These are phyloP conservation scores for Microthlaspi erraticum DNA, from an alignment of 345 rosid genomes.

Conservation along the genomic window DNA sequence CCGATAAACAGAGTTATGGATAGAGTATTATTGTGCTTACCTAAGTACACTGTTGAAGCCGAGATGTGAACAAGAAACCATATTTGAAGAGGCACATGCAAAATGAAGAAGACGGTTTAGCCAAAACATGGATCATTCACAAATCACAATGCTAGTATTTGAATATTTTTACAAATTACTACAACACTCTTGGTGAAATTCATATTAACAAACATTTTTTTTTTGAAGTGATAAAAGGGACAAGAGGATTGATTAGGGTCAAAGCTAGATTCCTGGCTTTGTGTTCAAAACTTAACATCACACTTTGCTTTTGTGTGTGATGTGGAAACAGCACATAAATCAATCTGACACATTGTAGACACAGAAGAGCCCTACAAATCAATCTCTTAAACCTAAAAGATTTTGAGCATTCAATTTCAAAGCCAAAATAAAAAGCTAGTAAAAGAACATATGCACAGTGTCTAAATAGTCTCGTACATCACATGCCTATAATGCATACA, in stretches of 20 bases:
- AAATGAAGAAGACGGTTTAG: conserved; percentile 14
- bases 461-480: conserved; percentile 30
- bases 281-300: conserved; percentile 28
- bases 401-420: conserved; percentile 25
- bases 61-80: background rate
- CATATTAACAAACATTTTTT: background rate
- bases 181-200: background rate
- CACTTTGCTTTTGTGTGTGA: conserved; percentile 33
- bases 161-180: background rate
- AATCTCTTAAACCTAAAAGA: conserved; percentile 7
- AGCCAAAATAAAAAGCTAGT: conserved; percentile 4
- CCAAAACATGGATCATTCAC: conserved; percentile 22
- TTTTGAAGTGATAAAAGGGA: no score
- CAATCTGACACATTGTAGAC: conserved; percentile 38
- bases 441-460: conserved; percentile 23
- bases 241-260: conserved; percentile 14
- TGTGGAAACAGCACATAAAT: conserved; percentile 37
- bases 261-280: conserved; percentile 29
- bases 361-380: conserved; percentile 30
- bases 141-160: conserved; percentile 1
- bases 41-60: conserved; percentile 73
- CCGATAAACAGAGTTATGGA: background rate
- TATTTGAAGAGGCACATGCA: conserved; percentile 28
- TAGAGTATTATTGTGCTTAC: conserved; percentile 49
- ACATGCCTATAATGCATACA: conserved; percentile 16